A percentile compares a stretch with the other conserved stretches of the same genome.
phyloP scores from a whole-genome alignment of 805 yeast genomes.

The Ogataea neopini region DNA sequence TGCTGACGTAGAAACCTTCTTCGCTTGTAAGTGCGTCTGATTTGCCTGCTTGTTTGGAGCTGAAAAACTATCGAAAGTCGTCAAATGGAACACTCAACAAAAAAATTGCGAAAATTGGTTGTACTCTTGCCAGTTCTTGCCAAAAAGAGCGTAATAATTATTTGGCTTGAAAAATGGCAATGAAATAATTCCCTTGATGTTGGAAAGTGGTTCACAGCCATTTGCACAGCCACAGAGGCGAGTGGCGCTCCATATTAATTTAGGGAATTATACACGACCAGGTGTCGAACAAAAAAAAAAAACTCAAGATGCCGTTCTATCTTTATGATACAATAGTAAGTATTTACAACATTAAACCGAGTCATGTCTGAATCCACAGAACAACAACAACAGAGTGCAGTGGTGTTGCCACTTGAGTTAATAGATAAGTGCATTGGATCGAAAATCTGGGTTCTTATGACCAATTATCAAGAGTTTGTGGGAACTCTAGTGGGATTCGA shows the following conservation, averaged over 20 bases:
- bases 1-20: too few relatives aligned
- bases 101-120: background rate
- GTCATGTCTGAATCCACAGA: conserved; percentile 1
- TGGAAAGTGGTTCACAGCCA: background rate
- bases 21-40: too few relatives aligned
- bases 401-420: conserved; percentile 72
- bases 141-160: background rate
- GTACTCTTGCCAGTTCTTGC: conserved; percentile 4
- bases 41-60: too few relatives aligned
- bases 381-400: conserved; percentile 9
- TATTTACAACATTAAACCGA: too few relatives aligned
- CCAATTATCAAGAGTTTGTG: conserved; percentile 69
- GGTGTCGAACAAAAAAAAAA: background rate
- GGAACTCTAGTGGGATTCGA: conserved; percentile 93
- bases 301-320: too few relatives aligned
- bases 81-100: too few relatives aligned
- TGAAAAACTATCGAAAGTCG: too few relatives aligned
- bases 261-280: background rate
- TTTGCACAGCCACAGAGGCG: background rate
- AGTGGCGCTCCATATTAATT: background rate
- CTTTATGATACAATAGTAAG: too few relatives aligned
- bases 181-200: background rate
- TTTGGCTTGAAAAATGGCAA: conserved; percentile 1
- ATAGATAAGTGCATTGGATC: conserved; percentile 88
- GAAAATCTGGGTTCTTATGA: conserved; percentile 69